These are phyloP conservation scores for Diversispora epigaea DNA, from an alignment of 192 early-diverging fungal genomes.

Conservation along the genomic window DNA sequence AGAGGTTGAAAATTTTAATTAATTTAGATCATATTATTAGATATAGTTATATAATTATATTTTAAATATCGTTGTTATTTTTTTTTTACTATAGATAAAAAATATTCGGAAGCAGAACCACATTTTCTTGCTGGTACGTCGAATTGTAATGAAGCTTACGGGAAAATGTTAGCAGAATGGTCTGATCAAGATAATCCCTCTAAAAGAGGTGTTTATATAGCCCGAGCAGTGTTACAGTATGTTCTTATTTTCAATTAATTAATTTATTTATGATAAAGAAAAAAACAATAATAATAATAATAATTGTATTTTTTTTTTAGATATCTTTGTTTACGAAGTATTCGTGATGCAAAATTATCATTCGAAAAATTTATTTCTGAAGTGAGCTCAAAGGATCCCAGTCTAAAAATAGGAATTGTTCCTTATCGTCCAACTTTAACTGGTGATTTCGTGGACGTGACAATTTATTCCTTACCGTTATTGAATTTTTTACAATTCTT, in stretches of 20 bases:
- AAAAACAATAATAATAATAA: slow-evolving; percentile 29
- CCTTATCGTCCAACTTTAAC: slow-evolving; percentile 45
- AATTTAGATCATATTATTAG: no score
- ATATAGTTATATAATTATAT: background rate
- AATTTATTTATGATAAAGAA: background rate
- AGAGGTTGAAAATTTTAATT: slow-evolving; percentile 45
- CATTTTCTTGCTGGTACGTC: slow-evolving; percentile 84
- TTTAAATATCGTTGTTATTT: no score
- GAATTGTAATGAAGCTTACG: slow-evolving; percentile 74
- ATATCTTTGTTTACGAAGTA: slow-evolving; percentile 16
- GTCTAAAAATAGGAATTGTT: slow-evolving; percentile 40
- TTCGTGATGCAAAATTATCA: slow-evolving; percentile 31
- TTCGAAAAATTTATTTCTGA: slow-evolving; percentile 23
- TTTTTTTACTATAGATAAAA: slow-evolving; percentile 51
- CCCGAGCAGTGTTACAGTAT: slow-evolving; percentile 81
- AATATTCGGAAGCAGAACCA: slow-evolving; percentile 78
- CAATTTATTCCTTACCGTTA: slow-evolving; percentile 46
- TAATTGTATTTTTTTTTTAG: slow-evolving; percentile 36
- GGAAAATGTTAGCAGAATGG: slow-evolving; percentile 79
- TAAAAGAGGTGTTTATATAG: slow-evolving; percentile 75
- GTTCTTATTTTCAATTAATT: slow-evolving; percentile 32
- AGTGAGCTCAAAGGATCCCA: background rate
- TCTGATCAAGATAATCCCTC: slow-evolving; percentile 52
- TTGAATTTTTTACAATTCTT: slow-evolving; percentile 68
- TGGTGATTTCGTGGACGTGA: slow-evolving; percentile 34